A percentile compares a stretch with the other conserved stretches of the same genome.
Conservation (phyloP, 2,329 filamentous ascomycete species). For the Aspergillus tubingensis region DNA sequence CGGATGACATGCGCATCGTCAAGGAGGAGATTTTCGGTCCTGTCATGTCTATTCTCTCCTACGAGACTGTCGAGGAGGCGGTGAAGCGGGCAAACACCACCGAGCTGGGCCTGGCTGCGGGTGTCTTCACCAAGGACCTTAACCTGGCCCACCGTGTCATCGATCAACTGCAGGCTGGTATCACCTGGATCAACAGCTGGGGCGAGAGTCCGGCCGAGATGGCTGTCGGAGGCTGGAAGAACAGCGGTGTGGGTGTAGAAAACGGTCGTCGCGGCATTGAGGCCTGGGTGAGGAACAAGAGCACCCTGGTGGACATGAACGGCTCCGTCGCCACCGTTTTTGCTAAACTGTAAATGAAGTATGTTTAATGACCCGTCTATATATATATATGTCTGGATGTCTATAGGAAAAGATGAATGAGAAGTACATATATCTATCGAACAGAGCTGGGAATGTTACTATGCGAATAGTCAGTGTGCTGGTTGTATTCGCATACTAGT, state of each 20-base stretch:
- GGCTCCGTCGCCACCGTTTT: constrained; percentile 72
- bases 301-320: constrained; percentile 80
- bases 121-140: constrained; percentile 77
- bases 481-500: no score
- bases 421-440: not conserved
- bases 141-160: constrained; percentile 73
- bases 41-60: constrained; percentile 78
- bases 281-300: constrained; percentile 84
- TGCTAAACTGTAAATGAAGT: constrained; percentile 59
- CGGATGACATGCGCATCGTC: constrained; percentile 76
- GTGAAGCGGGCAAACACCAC: constrained; percentile 75
- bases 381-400: not conserved
- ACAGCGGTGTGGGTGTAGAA: constrained; percentile 83
- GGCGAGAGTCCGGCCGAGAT: constrained; percentile 91
- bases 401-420: not conserved
- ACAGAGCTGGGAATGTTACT: no score
- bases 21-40: constrained; percentile 87
- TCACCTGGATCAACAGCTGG: constrained; percentile 93
- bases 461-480: no score
- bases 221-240: constrained; percentile 90
- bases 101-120: constrained; percentile 75
- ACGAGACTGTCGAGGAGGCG: constrained; percentile 69
- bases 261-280: constrained; percentile 78
- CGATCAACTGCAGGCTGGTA: constrained; percentile 73
- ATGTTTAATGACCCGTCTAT: not conserved